These are phyloP conservation scores for Magnaporthiopsis incrustans DNA, from an alignment of 2,329 filamentous ascomycete species.

Conservation along the genomic window DNA sequence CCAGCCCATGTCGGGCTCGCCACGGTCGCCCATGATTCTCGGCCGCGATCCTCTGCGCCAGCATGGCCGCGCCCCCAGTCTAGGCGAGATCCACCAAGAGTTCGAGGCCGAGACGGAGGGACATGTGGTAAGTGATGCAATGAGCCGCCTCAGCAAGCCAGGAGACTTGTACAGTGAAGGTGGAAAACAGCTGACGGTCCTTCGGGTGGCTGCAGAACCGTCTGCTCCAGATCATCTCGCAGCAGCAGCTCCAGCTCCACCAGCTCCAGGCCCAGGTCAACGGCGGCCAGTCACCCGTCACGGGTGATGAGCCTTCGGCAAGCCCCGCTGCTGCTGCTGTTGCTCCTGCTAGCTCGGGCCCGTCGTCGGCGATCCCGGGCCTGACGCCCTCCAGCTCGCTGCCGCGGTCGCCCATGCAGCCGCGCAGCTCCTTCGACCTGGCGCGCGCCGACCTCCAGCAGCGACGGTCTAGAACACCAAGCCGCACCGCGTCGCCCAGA, in stretches of 20 bases:
- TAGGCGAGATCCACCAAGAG: slow-evolving; percentile 72
- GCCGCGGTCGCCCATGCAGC: slow-evolving; percentile 43
- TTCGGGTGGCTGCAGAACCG: slow-evolving; percentile 48
- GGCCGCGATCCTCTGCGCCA: slow-evolving; percentile 40
- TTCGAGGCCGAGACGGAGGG: slow-evolving; percentile 72
- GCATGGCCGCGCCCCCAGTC: slow-evolving; percentile 59
- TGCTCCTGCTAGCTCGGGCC: slow-evolving; percentile 22
- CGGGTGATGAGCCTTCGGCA: slow-evolving; percentile 23
- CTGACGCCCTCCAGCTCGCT: slow-evolving; percentile 33
- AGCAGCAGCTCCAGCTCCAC: slow-evolving; percentile 64
- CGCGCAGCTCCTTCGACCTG: slow-evolving; percentile 52
- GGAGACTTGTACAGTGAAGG: neutral
- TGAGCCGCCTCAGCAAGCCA: neutral
- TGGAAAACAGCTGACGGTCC: slow-evolving; percentile 3
- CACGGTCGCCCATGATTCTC: slow-evolving; percentile 34
- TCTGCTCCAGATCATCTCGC: slow-evolving; percentile 66
- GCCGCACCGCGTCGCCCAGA: slow-evolving; percentile 47
- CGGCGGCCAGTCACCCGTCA: slow-evolving; percentile 26
- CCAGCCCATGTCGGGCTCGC: slow-evolving; percentile 33
- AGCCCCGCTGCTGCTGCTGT: slow-evolving; percentile 13
- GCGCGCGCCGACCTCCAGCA: slow-evolving; percentile 40
- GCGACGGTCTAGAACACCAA: slow-evolving; percentile 51
- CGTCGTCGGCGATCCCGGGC: slow-evolving; percentile 26
- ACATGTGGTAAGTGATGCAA: slow-evolving; percentile 52
- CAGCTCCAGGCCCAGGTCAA: slow-evolving; percentile 43